A percentile compares a stretch with the other conserved stretches of the same genome.
These are phyloP conservation scores for Chaetomidium leptoderma DNA, from an alignment of 495 filamentous ascomycete species.

Conservation along the genomic window DNA sequence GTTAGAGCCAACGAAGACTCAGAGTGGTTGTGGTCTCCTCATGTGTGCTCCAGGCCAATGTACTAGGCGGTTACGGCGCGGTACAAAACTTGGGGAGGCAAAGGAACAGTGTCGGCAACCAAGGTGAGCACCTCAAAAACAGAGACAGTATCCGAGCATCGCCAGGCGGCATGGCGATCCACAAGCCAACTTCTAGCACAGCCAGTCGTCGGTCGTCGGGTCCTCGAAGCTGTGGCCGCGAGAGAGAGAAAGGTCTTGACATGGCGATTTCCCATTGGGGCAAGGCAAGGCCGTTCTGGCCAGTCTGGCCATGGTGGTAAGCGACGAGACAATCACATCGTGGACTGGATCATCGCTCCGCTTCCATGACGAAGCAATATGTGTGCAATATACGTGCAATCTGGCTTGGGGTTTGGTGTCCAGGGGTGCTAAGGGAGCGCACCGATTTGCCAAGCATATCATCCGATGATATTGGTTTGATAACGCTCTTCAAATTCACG, in stretches of 20 bases:
- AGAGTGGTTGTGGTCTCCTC: background rate
- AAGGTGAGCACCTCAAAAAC: background rate
- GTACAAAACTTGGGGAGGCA: background rate
- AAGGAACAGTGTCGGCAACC: background rate
- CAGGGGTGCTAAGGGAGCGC: background rate
- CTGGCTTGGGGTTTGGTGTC: background rate
- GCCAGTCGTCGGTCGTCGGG: background rate
- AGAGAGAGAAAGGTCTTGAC: background rate
- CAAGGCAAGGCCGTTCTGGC: no score
- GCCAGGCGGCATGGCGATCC: background rate
- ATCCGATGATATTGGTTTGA: background rate
- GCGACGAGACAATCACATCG: background rate
- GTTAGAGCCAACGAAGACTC: background rate
- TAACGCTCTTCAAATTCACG: background rate
- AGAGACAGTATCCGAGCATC: background rate
- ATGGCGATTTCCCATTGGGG: background rate
- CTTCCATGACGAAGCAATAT: constrained; percentile 5
- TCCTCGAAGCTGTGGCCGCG: background rate
- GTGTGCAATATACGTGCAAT: constrained; percentile 6
- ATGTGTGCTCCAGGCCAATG: background rate
- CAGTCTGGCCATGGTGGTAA: background rate
- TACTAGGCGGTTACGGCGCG: background rate
- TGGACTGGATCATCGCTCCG: background rate
- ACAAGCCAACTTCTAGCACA: background rate
- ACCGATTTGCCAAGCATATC: constrained; percentile 7